Evolutionary conservation across 73 alveolate species (phyloP).

Genomic region (Uronychia setigera): DNA sequence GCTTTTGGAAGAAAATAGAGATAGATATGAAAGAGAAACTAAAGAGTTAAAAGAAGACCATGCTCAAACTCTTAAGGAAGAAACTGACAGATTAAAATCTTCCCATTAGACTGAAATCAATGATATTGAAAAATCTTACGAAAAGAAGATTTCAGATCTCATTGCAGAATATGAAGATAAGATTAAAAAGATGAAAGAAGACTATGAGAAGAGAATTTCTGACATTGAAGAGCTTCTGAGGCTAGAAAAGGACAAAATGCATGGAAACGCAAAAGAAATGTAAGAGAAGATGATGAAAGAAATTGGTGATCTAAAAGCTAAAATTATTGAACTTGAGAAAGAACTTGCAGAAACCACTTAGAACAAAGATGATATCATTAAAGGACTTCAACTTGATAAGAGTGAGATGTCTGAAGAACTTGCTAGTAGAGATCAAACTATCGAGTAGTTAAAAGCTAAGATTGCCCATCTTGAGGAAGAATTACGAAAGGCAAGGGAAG

Average conservation of each 20-base stretch:
- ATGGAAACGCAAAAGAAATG: constrained; percentile 51
- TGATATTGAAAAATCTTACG: constrained; percentile 23
- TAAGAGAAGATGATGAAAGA: constrained; percentile 40
- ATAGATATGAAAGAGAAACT: constrained; percentile 22
- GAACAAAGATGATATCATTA: constrained; percentile 2
- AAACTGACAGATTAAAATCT: neutral
- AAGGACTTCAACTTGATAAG: neutral
- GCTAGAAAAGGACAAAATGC: constrained; percentile 46
- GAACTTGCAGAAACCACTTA: neutral
- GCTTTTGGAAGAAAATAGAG: constrained; percentile 36
- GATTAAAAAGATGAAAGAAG: constrained; percentile 11
- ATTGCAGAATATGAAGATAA: constrained; percentile 48
- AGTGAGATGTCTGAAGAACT: neutral
- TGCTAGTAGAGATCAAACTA: constrained; percentile 17
- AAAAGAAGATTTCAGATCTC: constrained; percentile 36
- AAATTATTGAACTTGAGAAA: constrained; percentile 46
- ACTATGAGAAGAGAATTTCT: constrained; percentile 19
- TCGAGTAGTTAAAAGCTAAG: constrained; percentile 1
- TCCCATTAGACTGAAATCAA: neutral
- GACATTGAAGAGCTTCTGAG: constrained; percentile 42
- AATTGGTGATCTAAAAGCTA: constrained; percentile 37
- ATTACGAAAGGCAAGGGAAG: neutral
- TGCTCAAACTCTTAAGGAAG: neutral
- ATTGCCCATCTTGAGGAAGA: constrained; percentile 25
- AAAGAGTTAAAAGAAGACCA: constrained; percentile 36